These are phyloP conservation scores for Gossypium gossypioides DNA, from an alignment of 441 rosid species.

Conservation along the genomic window DNA sequence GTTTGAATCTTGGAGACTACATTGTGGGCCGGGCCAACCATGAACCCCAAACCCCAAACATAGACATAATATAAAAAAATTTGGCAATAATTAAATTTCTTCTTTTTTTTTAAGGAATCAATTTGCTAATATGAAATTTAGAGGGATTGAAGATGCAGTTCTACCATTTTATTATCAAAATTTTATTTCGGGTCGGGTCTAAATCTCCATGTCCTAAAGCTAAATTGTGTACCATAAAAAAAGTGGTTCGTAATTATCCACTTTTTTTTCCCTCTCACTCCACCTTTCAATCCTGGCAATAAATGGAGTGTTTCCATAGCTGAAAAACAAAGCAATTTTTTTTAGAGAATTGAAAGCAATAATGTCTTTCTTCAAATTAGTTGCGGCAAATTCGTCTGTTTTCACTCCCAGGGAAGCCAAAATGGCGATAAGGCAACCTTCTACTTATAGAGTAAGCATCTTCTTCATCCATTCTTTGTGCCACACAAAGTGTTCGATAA, in stretches of 20 bases:
- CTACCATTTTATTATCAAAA: background rate
- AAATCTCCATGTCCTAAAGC: background rate
- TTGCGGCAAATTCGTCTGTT: conserved; percentile 33
- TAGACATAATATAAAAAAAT: too few relatives aligned
- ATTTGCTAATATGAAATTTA: too few relatives aligned
- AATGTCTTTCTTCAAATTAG: conserved; percentile 42
- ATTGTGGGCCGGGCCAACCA: too few relatives aligned
- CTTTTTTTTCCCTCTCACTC: background rate
- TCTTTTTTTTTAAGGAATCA: too few relatives aligned
- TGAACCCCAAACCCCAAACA: too few relatives aligned
- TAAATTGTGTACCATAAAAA: background rate
- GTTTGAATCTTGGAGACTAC: too few relatives aligned
- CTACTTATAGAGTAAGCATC: conserved; percentile 43
- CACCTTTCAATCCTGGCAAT: background rate
- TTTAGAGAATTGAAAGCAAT: background rate
- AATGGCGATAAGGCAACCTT: conserved; percentile 51
- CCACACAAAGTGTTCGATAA: conserved; percentile 34
- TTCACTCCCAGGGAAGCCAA: conserved; percentile 45
- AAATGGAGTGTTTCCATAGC: background rate
- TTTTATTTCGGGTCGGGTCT: background rate
- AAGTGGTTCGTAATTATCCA: background rate
- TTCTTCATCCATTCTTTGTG: background rate
- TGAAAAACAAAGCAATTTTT: background rate
- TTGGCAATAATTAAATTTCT: too few relatives aligned
- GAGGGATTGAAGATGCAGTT: too few relatives aligned